Evolutionary conservation across 176 grass and related monocot species (phyloP).

Genomic region (Saccharum officinarum): DNA sequence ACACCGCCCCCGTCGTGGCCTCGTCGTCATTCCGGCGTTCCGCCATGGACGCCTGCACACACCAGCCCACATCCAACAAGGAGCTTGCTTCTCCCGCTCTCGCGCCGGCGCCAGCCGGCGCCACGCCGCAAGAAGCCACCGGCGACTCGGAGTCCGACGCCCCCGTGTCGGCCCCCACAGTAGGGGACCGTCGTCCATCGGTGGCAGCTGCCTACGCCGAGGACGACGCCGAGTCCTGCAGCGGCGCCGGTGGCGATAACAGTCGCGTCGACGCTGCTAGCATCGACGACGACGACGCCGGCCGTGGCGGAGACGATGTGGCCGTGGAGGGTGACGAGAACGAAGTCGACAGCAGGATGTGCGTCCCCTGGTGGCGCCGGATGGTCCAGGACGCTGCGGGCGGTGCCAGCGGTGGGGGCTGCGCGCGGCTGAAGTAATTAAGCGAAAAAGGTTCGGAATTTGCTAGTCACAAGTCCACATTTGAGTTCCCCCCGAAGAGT

Average conservation of each 20-base stretch:
- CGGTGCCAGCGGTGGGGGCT: not conserved
- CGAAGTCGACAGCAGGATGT: conserved; percentile 4
- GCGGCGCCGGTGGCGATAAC: not conserved
- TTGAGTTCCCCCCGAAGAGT: too few relatives aligned
- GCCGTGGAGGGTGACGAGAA: not conserved
- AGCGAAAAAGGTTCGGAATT: too few relatives aligned
- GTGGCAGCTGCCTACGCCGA: not conserved
- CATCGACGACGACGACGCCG: not conserved
- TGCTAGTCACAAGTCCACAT: too few relatives aligned
- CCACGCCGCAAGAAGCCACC: not conserved
- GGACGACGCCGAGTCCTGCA: conserved; percentile 34
- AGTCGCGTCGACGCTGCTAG: not conserved
- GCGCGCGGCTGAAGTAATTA: too few relatives aligned
- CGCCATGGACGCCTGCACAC: too few relatives aligned
- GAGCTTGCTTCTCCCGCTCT: not conserved
- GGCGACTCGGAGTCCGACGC: conserved; percentile 22
- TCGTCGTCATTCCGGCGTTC: too few relatives aligned
- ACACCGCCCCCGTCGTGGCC: too few relatives aligned
- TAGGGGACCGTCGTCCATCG: not conserved
- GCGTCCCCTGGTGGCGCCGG: conserved; percentile 13
- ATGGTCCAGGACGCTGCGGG: not conserved
- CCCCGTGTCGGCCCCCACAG: not conserved
- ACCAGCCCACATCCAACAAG: not conserved
- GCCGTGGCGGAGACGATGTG: too few relatives aligned
- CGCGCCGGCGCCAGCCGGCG: not conserved